Base-by-base conservation (phyloP, 1,139 yeast species). In the Magnusiomyces clavatus region DNA sequence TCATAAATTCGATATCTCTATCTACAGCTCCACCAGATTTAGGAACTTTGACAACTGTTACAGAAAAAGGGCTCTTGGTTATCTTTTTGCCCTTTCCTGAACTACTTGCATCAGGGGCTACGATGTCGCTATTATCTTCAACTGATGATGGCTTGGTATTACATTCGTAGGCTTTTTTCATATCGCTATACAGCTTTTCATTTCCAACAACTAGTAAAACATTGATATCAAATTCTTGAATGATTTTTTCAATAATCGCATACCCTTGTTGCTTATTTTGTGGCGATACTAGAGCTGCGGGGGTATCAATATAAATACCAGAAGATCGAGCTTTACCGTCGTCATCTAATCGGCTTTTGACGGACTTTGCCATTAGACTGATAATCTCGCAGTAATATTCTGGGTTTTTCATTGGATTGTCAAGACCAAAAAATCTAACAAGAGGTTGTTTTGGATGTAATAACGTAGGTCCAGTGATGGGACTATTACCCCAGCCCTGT, bases 371-470 rank as follows among this genome's bases (percentile, higher is more conserved):
- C 37, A 90, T 69, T 58, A 80, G 75, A 1, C 81, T 69, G 1
- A 83, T 65, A 47, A 77, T 76, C 53, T 77, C 73, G 55, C 78
- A 77, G 68, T 80, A 92, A 54, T 81, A 76, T 47, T 77, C 79
- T 49, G 77, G 62, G 65, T 89, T 89, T 14, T 81, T 82, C 2
- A 70, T 60, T 29, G 80, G 74, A 42, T 73, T 70, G 48, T 82
- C 86, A 51, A 83, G 76, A 0, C 98, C 98, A 67, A 76, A 88
- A 61, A 78, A 82, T 62, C 86, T 84, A 10, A 86, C 94, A 34
- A 86, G 67, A 0, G 97, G 97, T 64, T 87, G 95, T 64, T 88
- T 87, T 14, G 92, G 88, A 65, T 87, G 95, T 54, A 86, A 78
- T 49, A 76, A 69, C 1, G 94, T 79, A 1, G 94, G 86, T 24